phyloP scores from a whole-genome alignment of 2,329 filamentous ascomycete genomes.

The Aaosphaeria arxii region DNA sequence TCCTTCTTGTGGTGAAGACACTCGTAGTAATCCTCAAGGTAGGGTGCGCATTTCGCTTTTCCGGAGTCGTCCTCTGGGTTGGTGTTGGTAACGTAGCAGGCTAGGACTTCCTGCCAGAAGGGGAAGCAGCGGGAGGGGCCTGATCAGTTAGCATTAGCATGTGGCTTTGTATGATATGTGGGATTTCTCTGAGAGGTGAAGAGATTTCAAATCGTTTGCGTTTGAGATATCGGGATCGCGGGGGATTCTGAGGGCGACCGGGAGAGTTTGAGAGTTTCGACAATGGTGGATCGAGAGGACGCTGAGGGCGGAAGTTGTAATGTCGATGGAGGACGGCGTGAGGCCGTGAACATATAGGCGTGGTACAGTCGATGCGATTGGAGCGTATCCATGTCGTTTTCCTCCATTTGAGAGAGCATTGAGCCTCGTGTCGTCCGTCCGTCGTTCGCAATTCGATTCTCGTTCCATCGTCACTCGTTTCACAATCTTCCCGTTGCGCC shows the following conservation, averaged over 20 bases:
- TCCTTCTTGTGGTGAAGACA: constrained; percentile 99
- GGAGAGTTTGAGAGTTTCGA: no score
- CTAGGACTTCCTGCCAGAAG: constrained; percentile 99
- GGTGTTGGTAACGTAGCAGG: constrained; percentile 96
- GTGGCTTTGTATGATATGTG: neutral
- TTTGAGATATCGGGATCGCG: no score
- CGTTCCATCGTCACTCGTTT: neutral
- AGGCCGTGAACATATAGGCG: no score
- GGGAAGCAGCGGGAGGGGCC: constrained; percentile 85
- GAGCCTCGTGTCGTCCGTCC: no score
- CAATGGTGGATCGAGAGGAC: no score
- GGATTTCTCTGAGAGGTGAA: neutral
- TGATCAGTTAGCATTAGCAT: constrained; percentile 26
- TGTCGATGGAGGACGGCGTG: no score
- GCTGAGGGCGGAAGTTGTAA: no score
- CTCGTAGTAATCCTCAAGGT: constrained; percentile 96
- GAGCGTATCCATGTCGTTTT: no score
- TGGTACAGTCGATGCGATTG: no score
- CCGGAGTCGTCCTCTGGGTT: constrained; percentile 72
- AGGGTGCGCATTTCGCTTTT: constrained; percentile 81
- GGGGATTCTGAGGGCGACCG: neutral
- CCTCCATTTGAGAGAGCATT: no score
- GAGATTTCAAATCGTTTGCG: no score
- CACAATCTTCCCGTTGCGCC: constrained; percentile 15
- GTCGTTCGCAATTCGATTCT: no score